phyloP scores from a whole-genome alignment of 192 early-diverging fungal species.

The Backusella australiensis region DNA sequence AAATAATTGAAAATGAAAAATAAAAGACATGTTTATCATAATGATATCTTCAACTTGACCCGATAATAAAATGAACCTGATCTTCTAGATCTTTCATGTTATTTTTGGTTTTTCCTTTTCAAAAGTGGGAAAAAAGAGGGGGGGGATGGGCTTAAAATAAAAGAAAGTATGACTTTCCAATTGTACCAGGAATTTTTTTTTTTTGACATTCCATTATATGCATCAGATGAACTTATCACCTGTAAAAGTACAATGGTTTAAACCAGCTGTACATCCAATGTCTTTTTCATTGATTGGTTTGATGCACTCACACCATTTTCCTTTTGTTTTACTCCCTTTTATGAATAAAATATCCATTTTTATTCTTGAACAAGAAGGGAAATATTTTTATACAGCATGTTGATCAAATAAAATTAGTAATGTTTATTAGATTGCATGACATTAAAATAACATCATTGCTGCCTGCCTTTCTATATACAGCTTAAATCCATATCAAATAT shows the following conservation, averaged over 20 bases:
- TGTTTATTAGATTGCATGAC: background rate
- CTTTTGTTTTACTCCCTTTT: background rate
- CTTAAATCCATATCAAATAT: background rate
- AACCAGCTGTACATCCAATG: background rate
- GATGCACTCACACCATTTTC: background rate
- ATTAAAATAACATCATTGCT: background rate
- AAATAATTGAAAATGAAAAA: constrained; percentile 2
- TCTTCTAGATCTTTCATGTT: background rate
- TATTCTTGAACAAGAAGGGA: background rate
- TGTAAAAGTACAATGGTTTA: background rate
- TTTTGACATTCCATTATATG: background rate
- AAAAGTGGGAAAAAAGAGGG: background rate
- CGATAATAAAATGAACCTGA: background rate
- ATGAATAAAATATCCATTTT: background rate
- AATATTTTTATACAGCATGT: background rate
- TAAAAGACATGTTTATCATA: background rate
- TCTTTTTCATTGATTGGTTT: background rate
- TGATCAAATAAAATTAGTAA: background rate
- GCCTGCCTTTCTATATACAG: background rate
- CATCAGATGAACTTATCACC: background rate
- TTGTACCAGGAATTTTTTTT: background rate
- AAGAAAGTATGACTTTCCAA: background rate
- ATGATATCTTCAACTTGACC: background rate
- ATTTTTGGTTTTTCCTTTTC: background rate
- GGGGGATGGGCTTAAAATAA: background rate